Base-by-base conservation (phyloP, 441 rosid genomes). In the Bocquillonia castaneifolia region DNA sequence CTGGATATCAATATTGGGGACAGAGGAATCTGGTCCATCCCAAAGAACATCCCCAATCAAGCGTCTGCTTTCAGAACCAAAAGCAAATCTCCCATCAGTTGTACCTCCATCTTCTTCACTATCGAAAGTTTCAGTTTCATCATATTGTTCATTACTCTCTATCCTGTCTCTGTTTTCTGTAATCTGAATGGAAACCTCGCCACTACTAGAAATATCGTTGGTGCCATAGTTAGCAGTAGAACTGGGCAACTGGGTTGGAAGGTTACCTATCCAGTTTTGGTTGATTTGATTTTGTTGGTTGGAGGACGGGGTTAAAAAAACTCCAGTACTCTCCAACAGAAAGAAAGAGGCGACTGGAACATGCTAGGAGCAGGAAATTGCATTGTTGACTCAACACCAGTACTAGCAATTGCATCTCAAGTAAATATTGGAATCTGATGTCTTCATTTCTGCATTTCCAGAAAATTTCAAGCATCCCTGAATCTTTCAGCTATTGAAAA, bases 1-100 rank as follows among this genome's bases (percentile, higher is more conserved):
- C 77, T 86, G 93, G 63, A 88, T 84, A 73, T 86, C 93, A 75
- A 84, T 84, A 76, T 87, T 82, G 82, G 84, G 93, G 71, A 82
- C 82, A 28, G 89, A 77, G 10, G 93, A 82, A 74, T 86, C 89
- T 9, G 6, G 54, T 26, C 54, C 9, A 50, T 6, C 54, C 54
- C 54, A 50, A 20, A 20, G 25, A 50, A 18, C 54, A 50, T n/a
- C 54, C 23, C 25, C 54, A 50, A 50, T 5, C 3, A 50, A n/a
- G 52, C 20, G n/a, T 47, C n/a, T 18, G 3, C 52, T 15, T 2
- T 47, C 4, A 6, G 54, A 50, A n/a, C 4, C 10, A 3, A n/a
- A 50, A 50, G 23, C 54, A 50, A 50, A 2, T n/a, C 54, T 6
- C 54, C 9, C 25, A 50, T 18, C 54, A 50, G 25, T 5, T 50